A percentile compares a stretch with the other conserved stretches of the same genome.
These are phyloP conservation scores for Passalora sequoiae DNA, from an alignment of 2,329 filamentous ascomycete genomes.

Conservation along the genomic window DNA sequence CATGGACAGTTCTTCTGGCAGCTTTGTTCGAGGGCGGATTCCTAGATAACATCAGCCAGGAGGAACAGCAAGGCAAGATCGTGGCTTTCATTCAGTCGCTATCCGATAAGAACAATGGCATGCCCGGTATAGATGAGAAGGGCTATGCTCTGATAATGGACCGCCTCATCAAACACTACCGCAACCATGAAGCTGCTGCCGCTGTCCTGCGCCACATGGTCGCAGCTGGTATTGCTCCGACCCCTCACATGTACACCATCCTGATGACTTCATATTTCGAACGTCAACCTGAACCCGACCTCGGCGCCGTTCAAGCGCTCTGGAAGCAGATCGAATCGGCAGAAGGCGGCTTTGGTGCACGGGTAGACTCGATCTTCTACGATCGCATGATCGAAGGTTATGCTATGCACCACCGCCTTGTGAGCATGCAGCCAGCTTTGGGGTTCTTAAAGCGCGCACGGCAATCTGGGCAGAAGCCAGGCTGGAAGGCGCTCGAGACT, in stretches of 20 bases:
- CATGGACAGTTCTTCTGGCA: constrained; percentile 68
- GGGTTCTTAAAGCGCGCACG: constrained; percentile 38
- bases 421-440: constrained; percentile 46
- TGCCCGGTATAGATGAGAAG: constrained; percentile 49
- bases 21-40: constrained; percentile 49
- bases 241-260: constrained; percentile 67
- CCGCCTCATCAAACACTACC: constrained; percentile 49
- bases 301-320: constrained; percentile 56
- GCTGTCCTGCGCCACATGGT: constrained; percentile 61
- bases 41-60: constrained; percentile 39
- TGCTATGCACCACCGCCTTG: constrained; percentile 41
- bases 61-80: constrained; percentile 50
- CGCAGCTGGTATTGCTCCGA: constrained; percentile 48
- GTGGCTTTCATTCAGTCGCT: constrained; percentile 57
- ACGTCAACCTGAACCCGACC: constrained; percentile 48
- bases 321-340: constrained; percentile 46
- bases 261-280: constrained; percentile 64
- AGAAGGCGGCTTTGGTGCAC: constrained; percentile 15
- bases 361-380: constrained; percentile 57
- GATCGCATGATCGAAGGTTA: constrained; percentile 66
- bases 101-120: constrained; percentile 46
- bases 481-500: constrained; percentile 38
- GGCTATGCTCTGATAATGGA: constrained; percentile 68
- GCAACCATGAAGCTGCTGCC: constrained; percentile 50
- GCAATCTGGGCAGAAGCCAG: constrained; percentile 37